Conservation (phyloP, 768 basidiomycete genomes). For the Paxillus rubicundulus region DNA sequence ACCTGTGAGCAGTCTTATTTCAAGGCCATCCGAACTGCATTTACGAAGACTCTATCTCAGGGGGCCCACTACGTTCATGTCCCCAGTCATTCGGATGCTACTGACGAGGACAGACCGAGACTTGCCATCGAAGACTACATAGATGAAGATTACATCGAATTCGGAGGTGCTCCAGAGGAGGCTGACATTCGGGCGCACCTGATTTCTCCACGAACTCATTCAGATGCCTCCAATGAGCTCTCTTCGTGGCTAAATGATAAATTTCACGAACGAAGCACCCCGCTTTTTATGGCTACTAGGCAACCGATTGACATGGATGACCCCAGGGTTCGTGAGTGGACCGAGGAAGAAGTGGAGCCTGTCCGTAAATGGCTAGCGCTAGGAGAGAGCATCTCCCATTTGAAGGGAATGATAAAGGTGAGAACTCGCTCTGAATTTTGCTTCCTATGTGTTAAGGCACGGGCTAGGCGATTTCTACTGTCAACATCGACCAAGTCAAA, state of each 20-base stretch:
- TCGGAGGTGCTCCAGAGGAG: conserved; percentile 12
- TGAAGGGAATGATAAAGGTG: conserved; percentile 31
- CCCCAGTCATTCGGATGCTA: conserved; percentile 13
- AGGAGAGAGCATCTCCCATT: conserved; percentile 24
- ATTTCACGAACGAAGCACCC: conserved; percentile 19
- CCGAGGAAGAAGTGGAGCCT: conserved; percentile 33
- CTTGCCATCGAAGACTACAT: conserved; percentile 26
- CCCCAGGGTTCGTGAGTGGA: conserved; percentile 41
- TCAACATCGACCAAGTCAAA: conserved; percentile 14
- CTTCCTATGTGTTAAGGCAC: neutral
- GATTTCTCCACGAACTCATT: conserved; percentile 19
- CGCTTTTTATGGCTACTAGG: conserved; percentile 16
- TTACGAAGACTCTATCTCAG: conserved; percentile 8
- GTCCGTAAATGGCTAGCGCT: conserved; percentile 39
- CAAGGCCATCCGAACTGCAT: neutral
- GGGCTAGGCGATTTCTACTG: conserved; percentile 15
- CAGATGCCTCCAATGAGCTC: conserved; percentile 35
- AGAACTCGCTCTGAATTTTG: neutral
- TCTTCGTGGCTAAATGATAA: conserved; percentile 30
- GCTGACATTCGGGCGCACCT: conserved; percentile 15
- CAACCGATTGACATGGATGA: conserved; percentile 31
- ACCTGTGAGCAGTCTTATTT: conserved; percentile 17
- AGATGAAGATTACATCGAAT: conserved; percentile 23
- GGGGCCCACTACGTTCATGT: conserved; percentile 29
- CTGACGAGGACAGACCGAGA: conserved; percentile 7